phyloP scores from a whole-genome alignment of 2,329 filamentous ascomycete genomes.

The Fulvia fulva region DNA sequence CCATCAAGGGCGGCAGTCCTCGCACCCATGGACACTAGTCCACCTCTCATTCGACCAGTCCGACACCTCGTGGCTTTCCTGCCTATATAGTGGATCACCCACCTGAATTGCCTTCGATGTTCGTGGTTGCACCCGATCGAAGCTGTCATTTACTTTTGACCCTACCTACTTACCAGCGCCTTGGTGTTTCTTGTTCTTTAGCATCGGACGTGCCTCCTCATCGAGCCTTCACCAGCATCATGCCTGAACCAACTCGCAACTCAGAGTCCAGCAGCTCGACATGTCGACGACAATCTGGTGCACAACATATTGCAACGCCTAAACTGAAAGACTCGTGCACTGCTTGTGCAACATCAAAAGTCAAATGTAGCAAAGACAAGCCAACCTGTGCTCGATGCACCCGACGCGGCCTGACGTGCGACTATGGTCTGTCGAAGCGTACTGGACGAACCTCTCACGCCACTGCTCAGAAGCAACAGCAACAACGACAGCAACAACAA shows the following conservation, averaged over 20 bases:
- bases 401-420: background rate
- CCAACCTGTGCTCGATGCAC: conserved; percentile 1
- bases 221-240: background rate
- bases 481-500: background rate
- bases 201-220: background rate
- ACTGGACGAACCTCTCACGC: background rate
- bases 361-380: conserved; percentile 1
- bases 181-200: background rate
- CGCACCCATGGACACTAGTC: background rate
- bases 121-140: background rate
- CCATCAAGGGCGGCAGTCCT: background rate
- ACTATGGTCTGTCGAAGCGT: background rate
- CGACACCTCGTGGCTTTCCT: background rate
- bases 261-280: background rate
- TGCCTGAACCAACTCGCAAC: background rate
- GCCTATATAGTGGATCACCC: background rate
- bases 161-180: background rate
- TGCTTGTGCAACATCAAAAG: background rate
- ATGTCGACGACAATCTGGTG: background rate
- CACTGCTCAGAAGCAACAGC: background rate
- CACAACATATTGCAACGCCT: background rate
- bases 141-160: background rate
- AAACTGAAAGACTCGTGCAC: background rate
- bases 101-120: background rate
- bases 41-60: background rate